Base-by-base conservation (phyloP, 208 protist species). In the Trypanosoma melophagium region DNA sequence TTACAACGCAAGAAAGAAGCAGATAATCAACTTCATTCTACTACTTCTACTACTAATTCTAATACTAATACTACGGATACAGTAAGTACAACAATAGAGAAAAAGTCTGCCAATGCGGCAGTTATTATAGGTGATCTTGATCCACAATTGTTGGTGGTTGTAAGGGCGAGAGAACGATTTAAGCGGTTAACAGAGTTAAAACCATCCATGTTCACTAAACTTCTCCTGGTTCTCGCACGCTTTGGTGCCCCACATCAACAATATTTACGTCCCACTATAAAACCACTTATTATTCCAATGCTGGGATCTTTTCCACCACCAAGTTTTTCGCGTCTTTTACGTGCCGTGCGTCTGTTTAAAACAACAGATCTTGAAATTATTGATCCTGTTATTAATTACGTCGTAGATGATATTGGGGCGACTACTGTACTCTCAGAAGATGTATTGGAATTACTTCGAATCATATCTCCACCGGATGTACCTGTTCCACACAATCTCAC, bases 231-330 rank as follows among this genome's bases (percentile, higher is more conserved):
- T 13, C 77, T 94, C 28, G 76, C 80, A 3, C 65, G 66, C 2
- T 74, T 75, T 60, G 84, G 78, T 13, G 88, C 88, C 0, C 88
- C 88, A 3, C 84, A 90, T 50, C 88, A 94, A 65, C 81, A 89
- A 76, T 94, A 94, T 63, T 62, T 94, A 21, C 79, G 88, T 16
- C 88, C 88, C 7, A 70, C 87, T 10, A 66, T 85, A 21, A 44
- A 40, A 40, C 73, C 80, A 0, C 54, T 94, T 31, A 80, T 94
- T 60, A 28, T 91, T 28, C 85, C 88, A 0, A 76, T 64, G 42
- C 44, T 94, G 21, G 72, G 71, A 1, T 60, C 68, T 67, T 76
- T 94, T 17, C 79, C 84, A 3, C 84, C 88, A 38, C 88, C 88
- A 24, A 87, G 79, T 66, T 84, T 87, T 55, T 82, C 88, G 5